Base-by-base conservation (phyloP, 2,329 filamentous ascomycete genomes). In the Epicoccum sorghinum region DNA sequence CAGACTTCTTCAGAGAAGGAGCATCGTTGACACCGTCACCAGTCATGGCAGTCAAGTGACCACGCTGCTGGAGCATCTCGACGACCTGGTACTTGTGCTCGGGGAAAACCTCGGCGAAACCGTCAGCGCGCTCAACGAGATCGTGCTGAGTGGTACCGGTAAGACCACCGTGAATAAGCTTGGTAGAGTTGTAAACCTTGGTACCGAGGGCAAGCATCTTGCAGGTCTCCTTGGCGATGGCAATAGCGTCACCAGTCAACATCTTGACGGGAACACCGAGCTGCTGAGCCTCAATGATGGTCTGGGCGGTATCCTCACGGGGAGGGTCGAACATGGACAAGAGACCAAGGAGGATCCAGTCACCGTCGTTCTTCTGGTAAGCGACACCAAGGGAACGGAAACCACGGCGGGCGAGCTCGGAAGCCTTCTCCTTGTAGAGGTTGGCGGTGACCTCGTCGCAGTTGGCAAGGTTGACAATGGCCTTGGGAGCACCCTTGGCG, bases 301-400 rank as follows among this genome's bases (percentile, higher is more conserved):
- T 91, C 79, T 90, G 87, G 62, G 88, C 88, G 59, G 89, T 91
- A 75, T 91, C 88, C 68, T 89, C 87, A 81, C 88, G 88, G 58
- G 88, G 88, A 70, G 88, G 88, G 74, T 91, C 88, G 79, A 91
- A 91, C 86, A 91, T 89, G 70, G 88, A 89, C 75, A 91, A 82
- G 80, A 91, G 86, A 75, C 88, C 88, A 56, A 90, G 84, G 58
- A 91, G 80, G 69, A 88, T 82, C 89, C 88, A 89, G 71, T 82
- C 84, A 74, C 86, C 86, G 67, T 89, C 83, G 76, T 89, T 89
- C 81, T 89, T 89, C 82, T 90, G 87, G 76, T 88, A 88, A 44
- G 88, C 88, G 61, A 91, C 89, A 82, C 88, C 89, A 60, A 91
- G 86, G 51, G 89, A 90, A 72, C 89, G 87, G 85, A 91, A 91